Percentiles rank a stretch among this genome's conserved stretches.
Conservation (phyloP, 2,329 filamentous ascomycete genomes). For the Neospermospora avenae region DNA sequence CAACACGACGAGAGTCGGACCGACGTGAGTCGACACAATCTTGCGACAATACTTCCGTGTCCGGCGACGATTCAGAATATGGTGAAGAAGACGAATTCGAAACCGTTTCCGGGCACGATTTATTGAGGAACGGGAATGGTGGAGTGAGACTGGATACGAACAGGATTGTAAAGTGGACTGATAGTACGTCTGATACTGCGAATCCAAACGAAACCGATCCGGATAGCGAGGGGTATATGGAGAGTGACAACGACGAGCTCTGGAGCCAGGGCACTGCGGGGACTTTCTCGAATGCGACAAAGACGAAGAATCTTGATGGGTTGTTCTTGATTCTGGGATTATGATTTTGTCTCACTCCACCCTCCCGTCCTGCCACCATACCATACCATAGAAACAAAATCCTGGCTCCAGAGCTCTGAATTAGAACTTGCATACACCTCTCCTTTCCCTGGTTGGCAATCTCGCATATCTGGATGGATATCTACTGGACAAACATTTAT, state of each 20-base stretch:
- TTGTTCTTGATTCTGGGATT: neutral
- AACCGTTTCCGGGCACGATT: constrained; percentile 26
- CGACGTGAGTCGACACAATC: constrained; percentile 7
- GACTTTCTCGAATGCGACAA: neutral
- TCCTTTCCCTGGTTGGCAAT: neutral
- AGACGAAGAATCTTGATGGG: neutral
- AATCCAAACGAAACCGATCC: neutral
- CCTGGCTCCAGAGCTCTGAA: neutral
- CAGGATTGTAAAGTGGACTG: constrained; percentile 52
- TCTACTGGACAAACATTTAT: neutral
- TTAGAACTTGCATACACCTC: neutral
- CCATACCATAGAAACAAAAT: neutral
- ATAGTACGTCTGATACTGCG: constrained; percentile 34
- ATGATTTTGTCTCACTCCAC: neutral
- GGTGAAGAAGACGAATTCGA: constrained; percentile 38
- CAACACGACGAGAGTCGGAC: neutral
- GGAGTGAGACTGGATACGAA: constrained; percentile 25
- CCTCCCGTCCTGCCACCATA: no score
- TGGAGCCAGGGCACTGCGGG: constrained; percentile 5
- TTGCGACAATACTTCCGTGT: constrained; percentile 31
- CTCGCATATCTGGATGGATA: neutral
- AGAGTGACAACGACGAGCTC: neutral
- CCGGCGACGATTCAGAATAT: constrained; percentile 38
- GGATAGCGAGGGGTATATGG: neutral
- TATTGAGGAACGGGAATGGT: constrained; percentile 23